Evolutionary conservation across 2,329 filamentous ascomycete genomes (phyloP).

Genomic region (Hypoxylon sp.): DNA sequence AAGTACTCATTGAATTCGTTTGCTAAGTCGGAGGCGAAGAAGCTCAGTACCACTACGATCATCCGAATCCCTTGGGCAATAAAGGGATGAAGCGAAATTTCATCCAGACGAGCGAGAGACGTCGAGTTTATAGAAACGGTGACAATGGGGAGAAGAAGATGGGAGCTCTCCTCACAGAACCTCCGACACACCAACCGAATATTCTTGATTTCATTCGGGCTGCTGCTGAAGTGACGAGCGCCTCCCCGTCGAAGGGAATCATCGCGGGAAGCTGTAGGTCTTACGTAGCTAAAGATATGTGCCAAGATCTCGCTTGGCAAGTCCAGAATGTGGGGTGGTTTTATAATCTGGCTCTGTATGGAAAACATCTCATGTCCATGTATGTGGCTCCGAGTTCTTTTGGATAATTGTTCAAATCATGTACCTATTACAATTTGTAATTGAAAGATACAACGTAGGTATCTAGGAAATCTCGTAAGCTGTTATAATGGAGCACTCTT

Average conservation of each 20-base stretch:
- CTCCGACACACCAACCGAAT: constrained; percentile 39
- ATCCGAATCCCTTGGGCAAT: constrained; percentile 34
- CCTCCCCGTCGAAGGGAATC: not conserved
- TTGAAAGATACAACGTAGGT: too few relatives aligned
- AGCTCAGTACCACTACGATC: constrained; percentile 12
- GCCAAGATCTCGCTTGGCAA: constrained; percentile 28
- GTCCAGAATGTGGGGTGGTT: constrained; percentile 12
- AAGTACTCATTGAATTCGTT: not conserved
- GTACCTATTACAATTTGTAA: not conserved
- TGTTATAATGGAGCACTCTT: not conserved
- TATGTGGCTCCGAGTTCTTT: too few relatives aligned
- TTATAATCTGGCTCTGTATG: not conserved
- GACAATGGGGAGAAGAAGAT: constrained; percentile 37
- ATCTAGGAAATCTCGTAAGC: not conserved
- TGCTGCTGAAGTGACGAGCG: not conserved
- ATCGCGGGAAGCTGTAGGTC: not conserved
- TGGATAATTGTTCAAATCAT: not conserved
- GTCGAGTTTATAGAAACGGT: constrained; percentile 15
- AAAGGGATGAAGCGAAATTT: constrained; percentile 39
- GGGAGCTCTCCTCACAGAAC: constrained; percentile 40
- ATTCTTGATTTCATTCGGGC: constrained; percentile 24
- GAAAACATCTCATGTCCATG: not conserved
- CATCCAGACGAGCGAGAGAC: constrained; percentile 36
- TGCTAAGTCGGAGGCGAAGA: constrained; percentile 10
- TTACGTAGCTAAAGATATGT: constrained; percentile 15